Evolutionary conservation across 768 basidiomycete species (phyloP).

Genomic region (Calocera viscosa): DNA sequence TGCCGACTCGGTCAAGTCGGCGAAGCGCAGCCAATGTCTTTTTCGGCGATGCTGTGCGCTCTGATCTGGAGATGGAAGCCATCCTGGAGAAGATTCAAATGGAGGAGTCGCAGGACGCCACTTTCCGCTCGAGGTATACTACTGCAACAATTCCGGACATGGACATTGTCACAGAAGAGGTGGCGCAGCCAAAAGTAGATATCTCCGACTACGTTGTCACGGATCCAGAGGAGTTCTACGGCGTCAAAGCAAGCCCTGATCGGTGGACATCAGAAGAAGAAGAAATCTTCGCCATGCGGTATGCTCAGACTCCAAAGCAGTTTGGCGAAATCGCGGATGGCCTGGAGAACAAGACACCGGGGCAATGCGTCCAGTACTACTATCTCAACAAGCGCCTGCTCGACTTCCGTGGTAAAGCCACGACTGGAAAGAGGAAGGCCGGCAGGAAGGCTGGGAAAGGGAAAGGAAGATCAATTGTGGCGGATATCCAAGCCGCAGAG

Average conservation of each 20-base stretch:
- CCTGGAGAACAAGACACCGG: conserved; percentile 70
- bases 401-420: conserved; percentile 67
- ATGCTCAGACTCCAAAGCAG: conserved; percentile 78
- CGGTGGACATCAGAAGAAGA: conserved; percentile 86
- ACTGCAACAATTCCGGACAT: conserved; percentile 85
- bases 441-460: conserved; percentile 43
- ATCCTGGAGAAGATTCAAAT: conserved; percentile 89
- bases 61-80: conserved; percentile 94
- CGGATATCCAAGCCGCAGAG: conserved; percentile 42
- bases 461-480: conserved; percentile 67
- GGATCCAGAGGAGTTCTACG: conserved; percentile 70
- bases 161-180: conserved; percentile 50
- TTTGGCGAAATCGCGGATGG: conserved; percentile 81
- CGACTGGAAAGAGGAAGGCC: conserved; percentile 34
- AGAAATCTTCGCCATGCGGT: conserved; percentile 63
- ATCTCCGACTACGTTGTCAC: conserved; percentile 63
- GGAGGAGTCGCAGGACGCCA: conserved; percentile 87
- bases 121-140: conserved; percentile 71
- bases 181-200: conserved; percentile 25
- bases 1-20: neutral
- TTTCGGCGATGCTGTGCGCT: conserved; percentile 78
- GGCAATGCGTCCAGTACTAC: conserved; percentile 86
- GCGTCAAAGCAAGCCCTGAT: conserved; percentile 55
- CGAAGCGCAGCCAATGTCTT: conserved; percentile 36
- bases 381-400: conserved; percentile 85